Evolutionary conservation across 2,329 filamentous ascomycete species (phyloP).

Genomic region (Aspergillus sp.): DNA sequence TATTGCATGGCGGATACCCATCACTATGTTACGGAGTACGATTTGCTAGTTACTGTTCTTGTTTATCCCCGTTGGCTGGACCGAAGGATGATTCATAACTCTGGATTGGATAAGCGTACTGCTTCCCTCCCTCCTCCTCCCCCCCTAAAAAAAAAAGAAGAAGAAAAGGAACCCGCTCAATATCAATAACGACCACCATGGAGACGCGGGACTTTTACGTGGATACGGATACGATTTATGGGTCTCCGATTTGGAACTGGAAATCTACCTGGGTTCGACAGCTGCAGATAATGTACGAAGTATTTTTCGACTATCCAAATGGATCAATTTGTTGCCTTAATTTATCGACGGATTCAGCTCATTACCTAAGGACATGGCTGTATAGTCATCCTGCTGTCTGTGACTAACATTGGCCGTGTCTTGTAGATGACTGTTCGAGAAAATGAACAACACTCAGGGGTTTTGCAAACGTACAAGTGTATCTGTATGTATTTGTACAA

Average conservation of each 20-base stretch:
- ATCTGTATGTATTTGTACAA: too few species aligned
- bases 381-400: too few species aligned
- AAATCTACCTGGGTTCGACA: neutral
- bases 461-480: too few species aligned
- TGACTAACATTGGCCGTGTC: too few species aligned
- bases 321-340: neutral
- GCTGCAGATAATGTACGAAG: neutral
- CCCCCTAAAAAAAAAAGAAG: too few species aligned
- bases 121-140: too few species aligned
- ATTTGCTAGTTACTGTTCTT: slow-evolving; percentile 4
- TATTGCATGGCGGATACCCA: slow-evolving; percentile 18
- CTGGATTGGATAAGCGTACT: neutral
- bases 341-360: too few species aligned
- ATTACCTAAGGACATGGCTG: too few species aligned
- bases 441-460: too few species aligned
- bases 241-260: neutral
- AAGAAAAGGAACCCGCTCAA: neutral
- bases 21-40: slow-evolving; percentile 4
- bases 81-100: neutral
- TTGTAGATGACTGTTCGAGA: too few species aligned
- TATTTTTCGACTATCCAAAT: neutral
- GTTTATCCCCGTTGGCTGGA: slow-evolving; percentile 4
- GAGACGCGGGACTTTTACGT: neutral
- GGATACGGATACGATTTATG: neutral
- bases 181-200: neutral